Percentiles rank a stretch among this genome's conserved stretches.
These are phyloP conservation scores for Beauveria bassiana DNA, from an alignment of 2,329 filamentous ascomycete genomes.

Conservation along the genomic window DNA sequence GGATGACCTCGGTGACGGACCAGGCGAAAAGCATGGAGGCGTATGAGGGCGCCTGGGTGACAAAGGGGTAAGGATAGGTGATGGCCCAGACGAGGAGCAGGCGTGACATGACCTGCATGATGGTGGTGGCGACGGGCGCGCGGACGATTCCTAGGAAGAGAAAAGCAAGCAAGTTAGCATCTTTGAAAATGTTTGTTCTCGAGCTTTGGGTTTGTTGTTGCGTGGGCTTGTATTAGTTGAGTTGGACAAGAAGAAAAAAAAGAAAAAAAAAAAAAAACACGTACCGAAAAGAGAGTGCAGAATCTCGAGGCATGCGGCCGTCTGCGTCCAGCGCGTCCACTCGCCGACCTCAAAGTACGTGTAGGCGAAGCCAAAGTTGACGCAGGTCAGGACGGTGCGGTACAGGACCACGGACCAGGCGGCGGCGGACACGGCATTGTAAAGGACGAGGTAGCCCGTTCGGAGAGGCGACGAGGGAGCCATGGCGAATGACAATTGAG, in stretches of 20 bases:
- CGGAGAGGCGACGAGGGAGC: conserved; percentile 32
- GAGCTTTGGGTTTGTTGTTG: too few relatives aligned
- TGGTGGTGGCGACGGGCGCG: conserved; percentile 74
- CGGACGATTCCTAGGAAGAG: conserved; percentile 63
- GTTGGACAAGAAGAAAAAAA: too few relatives aligned
- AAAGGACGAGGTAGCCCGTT: conserved; percentile 68
- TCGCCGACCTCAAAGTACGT: conserved; percentile 56
- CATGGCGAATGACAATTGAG: conserved; percentile 14
- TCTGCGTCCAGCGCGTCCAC: conserved; percentile 76
- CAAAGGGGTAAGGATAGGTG: conserved; percentile 63
- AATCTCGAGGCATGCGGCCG: conserved; percentile 73
- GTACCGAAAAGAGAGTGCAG: conserved; percentile 70
- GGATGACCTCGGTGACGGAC: conserved; percentile 84
- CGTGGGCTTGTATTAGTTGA: not conserved
- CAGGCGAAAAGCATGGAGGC: conserved; percentile 77
- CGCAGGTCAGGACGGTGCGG: conserved; percentile 51
- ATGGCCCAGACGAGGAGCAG: conserved; percentile 86
- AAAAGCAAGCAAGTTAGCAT: conserved; percentile 1
- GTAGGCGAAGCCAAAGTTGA: conserved; percentile 44
- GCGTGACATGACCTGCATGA: conserved; percentile 83
- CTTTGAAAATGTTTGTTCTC: too few relatives aligned
- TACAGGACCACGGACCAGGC: conserved; percentile 74
- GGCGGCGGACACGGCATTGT: conserved; percentile 71
- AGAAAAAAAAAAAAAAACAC: too few relatives aligned
- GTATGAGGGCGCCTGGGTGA: conserved; percentile 57